Percentiles rank a stretch among this genome's conserved stretches.
Evolutionary conservation across 805 yeast genomes (phyloP).

Genomic region (Schwanniomyces sp.): DNA sequence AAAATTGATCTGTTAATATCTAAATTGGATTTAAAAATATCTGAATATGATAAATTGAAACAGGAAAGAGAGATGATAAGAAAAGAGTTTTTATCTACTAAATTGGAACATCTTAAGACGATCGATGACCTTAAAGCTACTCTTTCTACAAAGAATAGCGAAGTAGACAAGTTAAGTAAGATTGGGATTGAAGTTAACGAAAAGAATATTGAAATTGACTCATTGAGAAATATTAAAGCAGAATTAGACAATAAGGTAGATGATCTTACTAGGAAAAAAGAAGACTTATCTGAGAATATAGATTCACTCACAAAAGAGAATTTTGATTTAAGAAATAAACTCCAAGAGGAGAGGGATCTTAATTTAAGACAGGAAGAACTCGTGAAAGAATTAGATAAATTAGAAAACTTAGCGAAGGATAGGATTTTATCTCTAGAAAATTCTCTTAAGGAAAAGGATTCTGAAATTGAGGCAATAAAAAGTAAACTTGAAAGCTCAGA

Average conservation of each 20-base stretch:
- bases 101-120: background rate
- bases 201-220: slow-evolving; percentile 6
- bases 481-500: slow-evolving; percentile 2
- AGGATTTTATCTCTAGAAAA: slow-evolving; percentile 17
- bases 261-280: slow-evolving; percentile 16
- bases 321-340: slow-evolving; percentile 9
- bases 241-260: slow-evolving; percentile 14
- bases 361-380: slow-evolving; percentile 19
- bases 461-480: slow-evolving; percentile 1
- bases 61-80: slow-evolving; percentile 3
- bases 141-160: background rate
- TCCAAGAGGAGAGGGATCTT: slow-evolving; percentile 11
- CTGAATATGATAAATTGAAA: slow-evolving; percentile 4
- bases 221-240: slow-evolving; percentile 9
- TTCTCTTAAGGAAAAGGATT: slow-evolving; percentile 12
- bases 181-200: slow-evolving; percentile 7
- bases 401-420: slow-evolving; percentile 20
- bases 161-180: slow-evolving; percentile 2
- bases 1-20: slow-evolving; percentile 4
- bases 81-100: background rate
- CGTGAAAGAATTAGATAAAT: slow-evolving; percentile 21
- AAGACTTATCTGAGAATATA: slow-evolving; percentile 7
- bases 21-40: slow-evolving; percentile 2
- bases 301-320: slow-evolving; percentile 6
- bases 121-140: background rate